A percentile compares a stretch with the other conserved stretches of the same genome.
Evolutionary conservation across 2,329 filamentous ascomycete genomes (phyloP).

Genomic region (Fusarium lateritium): DNA sequence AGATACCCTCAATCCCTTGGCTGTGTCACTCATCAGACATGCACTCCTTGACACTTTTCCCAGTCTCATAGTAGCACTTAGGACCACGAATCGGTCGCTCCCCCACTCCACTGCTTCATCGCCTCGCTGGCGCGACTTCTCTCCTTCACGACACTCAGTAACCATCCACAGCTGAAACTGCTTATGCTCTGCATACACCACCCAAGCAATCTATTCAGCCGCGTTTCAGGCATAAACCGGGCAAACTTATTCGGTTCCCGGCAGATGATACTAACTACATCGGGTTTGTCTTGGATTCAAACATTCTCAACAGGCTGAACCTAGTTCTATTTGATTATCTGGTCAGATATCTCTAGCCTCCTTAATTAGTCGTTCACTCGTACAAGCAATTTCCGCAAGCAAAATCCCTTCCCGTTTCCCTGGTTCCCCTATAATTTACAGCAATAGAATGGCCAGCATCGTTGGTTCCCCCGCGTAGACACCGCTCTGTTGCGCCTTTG

Average conservation of each 20-base stretch:
- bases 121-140: neutral
- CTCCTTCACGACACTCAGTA: neutral
- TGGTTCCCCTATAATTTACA: constrained; percentile 1
- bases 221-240: constrained; percentile 14
- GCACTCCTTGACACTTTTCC: constrained; percentile 5
- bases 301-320: constrained; percentile 18
- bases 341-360: constrained; percentile 17
- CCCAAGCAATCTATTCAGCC: constrained; percentile 16
- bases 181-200: constrained; percentile 3
- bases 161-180: constrained; percentile 1
- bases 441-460: constrained; percentile 5
- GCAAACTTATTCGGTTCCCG: constrained; percentile 23
- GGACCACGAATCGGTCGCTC: neutral
- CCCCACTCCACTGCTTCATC: constrained; percentile 2
- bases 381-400: constrained; percentile 32
- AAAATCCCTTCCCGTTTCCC: neutral
- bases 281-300: constrained; percentile 31
- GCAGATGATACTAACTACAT: constrained; percentile 37
- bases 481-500: constrained; percentile 6
- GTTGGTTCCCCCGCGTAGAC: constrained; percentile 18
- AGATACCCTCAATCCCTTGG: constrained; percentile 6
- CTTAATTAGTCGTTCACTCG: constrained; percentile 23
- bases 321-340: constrained; percentile 25
- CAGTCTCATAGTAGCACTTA: constrained; percentile 11
- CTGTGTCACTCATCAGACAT: constrained; percentile 10